These are phyloP conservation scores for Euphorbia schlechtendalii DNA, from an alignment of 441 rosid genomes.

Conservation along the genomic window DNA sequence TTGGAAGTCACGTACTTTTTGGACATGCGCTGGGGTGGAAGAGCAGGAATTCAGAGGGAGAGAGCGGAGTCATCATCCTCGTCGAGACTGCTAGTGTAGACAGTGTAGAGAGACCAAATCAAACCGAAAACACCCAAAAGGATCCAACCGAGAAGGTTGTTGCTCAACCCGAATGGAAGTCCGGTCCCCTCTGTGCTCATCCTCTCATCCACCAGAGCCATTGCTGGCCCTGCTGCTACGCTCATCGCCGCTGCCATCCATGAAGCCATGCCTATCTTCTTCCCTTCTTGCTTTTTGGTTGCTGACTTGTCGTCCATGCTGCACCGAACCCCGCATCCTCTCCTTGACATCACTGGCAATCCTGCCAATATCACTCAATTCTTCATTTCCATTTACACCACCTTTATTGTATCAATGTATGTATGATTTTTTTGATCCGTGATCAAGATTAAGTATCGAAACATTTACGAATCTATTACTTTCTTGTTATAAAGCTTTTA, in stretches of 20 bases:
- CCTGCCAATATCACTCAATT: not conserved
- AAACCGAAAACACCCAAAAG: slow-evolving; percentile 74
- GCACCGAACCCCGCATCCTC: slow-evolving; percentile 8
- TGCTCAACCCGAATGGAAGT: slow-evolving; percentile 83
- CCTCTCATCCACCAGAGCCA: slow-evolving; percentile 80
- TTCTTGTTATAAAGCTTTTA: too few species aligned
- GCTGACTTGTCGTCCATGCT: slow-evolving; percentile 11
- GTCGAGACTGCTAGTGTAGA: slow-evolving; percentile 58
- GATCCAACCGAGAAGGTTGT: slow-evolving; percentile 91
- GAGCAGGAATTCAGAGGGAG: slow-evolving; percentile 39
- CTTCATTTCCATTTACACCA: too few species aligned
- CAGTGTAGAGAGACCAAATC: slow-evolving; percentile 65
- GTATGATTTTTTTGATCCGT: too few species aligned
- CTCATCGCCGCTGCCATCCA: slow-evolving; percentile 1
- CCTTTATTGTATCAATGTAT: too few species aligned
- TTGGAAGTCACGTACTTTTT: too few species aligned
- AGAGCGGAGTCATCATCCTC: slow-evolving; percentile 85
- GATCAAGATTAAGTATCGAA: too few species aligned
- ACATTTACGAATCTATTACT: too few species aligned
- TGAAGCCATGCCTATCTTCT: not conserved
- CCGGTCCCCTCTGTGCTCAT: slow-evolving; percentile 86
- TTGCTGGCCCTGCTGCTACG: slow-evolving; percentile 36
- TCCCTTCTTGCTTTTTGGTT: not conserved
- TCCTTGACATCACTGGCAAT: slow-evolving; percentile 7
- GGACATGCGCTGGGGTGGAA: too few species aligned